A percentile compares a stretch with the other conserved stretches of the same genome.
Evolutionary conservation across 805 yeast genomes (phyloP).

Genomic region (Komagataella populi): DNA sequence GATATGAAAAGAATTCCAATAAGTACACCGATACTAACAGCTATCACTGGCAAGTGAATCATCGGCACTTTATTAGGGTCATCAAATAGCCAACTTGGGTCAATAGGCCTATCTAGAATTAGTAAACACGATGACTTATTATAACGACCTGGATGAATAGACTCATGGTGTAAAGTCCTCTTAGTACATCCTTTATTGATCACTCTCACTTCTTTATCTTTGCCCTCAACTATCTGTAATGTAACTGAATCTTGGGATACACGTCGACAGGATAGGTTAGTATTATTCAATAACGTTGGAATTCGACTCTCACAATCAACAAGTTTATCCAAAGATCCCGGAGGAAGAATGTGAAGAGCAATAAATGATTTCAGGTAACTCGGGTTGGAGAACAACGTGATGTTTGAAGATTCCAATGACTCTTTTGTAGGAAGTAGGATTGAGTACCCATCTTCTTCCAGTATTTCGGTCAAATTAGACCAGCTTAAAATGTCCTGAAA

Average conservation of each 20-base stretch:
- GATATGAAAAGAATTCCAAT: constrained; percentile 37
- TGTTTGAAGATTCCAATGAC: constrained; percentile 38
- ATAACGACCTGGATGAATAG: background rate
- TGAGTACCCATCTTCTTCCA: constrained; percentile 33
- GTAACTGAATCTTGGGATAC: constrained; percentile 22
- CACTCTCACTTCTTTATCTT: constrained; percentile 44
- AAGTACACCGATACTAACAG: constrained; percentile 53
- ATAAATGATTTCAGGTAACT: constrained; percentile 35
- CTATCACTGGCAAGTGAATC: constrained; percentile 51
- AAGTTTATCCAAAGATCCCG: constrained; percentile 31
- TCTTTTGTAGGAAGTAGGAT: constrained; percentile 59
- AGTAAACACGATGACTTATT: constrained; percentile 21
- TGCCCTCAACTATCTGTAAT: constrained; percentile 30
- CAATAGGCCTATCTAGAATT: constrained; percentile 54
- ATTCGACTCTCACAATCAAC: constrained; percentile 32
- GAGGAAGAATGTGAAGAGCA: constrained; percentile 57
- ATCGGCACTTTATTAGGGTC: background rate
- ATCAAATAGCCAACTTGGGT: constrained; percentile 45
- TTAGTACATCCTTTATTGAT: constrained; percentile 46
- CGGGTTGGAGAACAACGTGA: constrained; percentile 24
- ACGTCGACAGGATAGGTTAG: constrained; percentile 29
- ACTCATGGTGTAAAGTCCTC: background rate
- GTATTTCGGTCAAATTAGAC: constrained; percentile 26
- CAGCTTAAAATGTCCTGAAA: constrained; percentile 33
- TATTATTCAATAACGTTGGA: constrained; percentile 27